These are phyloP conservation scores for Colletotrichum horii DNA, from an alignment of 2,329 filamentous ascomycete genomes.

Conservation along the genomic window DNA sequence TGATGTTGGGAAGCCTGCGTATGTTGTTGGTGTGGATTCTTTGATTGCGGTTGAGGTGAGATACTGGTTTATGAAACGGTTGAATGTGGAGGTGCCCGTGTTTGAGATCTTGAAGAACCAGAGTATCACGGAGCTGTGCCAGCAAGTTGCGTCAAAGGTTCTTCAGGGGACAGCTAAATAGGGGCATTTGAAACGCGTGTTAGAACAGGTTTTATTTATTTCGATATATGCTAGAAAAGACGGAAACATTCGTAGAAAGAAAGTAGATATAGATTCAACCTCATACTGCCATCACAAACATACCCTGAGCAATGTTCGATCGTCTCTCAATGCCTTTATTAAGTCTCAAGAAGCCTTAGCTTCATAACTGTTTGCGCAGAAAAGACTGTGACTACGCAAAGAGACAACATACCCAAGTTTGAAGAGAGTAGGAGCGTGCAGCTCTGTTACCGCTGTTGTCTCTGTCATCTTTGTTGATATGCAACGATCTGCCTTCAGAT, in stretches of 20 bases:
- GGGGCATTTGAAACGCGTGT: background rate
- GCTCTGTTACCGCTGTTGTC: background rate
- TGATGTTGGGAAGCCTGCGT: background rate
- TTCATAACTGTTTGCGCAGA: background rate
- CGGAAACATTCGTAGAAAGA: background rate
- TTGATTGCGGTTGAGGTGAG: background rate
- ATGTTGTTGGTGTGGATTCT: constrained; percentile 2
- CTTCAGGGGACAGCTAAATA: background rate
- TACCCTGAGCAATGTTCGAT: background rate
- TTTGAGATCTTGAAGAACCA: background rate
- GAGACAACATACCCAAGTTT: background rate
- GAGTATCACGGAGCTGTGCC: background rate
- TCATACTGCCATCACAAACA: too few species aligned
- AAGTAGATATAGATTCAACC: too few species aligned
- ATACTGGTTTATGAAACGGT: constrained; percentile 1
- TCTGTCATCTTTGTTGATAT: background rate
- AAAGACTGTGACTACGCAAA: too few species aligned
- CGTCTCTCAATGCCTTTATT: background rate
- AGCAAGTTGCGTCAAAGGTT: background rate
- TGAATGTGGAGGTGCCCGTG: background rate
- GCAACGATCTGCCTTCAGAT: background rate
- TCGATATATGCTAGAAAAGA: background rate
- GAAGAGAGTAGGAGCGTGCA: background rate
- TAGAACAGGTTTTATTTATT: background rate
- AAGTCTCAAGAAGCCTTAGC: background rate